Evolutionary conservation across 2,329 filamentous ascomycete genomes (phyloP).

Genomic region (Lachnellula cervina): DNA sequence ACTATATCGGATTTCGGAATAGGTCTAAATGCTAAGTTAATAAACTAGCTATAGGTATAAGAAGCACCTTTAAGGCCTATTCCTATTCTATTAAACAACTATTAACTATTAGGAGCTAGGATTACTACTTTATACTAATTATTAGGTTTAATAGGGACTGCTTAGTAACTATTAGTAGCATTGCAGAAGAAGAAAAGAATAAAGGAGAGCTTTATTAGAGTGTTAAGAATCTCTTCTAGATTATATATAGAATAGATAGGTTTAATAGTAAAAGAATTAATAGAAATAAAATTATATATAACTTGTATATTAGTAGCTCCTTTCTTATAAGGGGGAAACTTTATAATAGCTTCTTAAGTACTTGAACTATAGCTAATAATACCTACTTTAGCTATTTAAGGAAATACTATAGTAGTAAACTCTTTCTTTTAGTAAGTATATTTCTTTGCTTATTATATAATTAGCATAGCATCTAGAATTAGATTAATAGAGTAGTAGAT

Average conservation of each 20-base stretch:
- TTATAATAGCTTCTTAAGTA: background rate
- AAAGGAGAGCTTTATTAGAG: background rate
- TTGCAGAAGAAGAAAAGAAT: background rate
- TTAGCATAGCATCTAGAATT: slow-evolving; percentile 40
- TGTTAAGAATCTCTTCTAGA: background rate
- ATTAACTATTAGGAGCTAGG: background rate
- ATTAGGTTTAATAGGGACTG: background rate
- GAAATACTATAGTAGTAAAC: background rate
- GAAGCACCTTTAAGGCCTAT: background rate
- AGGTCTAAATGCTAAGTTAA: background rate
- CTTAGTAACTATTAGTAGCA: background rate
- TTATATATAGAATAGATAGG: background rate
- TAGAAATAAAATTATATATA: background rate
- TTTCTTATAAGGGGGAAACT: background rate
- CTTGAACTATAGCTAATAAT: background rate
- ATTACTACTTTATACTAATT: background rate
- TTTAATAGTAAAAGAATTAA: background rate
- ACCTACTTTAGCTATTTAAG: background rate
- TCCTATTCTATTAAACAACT: background rate
- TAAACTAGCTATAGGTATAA: background rate
- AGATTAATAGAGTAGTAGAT: background rate
- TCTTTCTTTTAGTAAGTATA: background rate
- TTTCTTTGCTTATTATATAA: background rate
- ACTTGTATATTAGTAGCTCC: background rate
- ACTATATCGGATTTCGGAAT: background rate